Evolutionary conservation across 352 stramenopile species (phyloP), one percentile per base, ranked within the genome.

Genomic region (Aphanomyces stellatus): DNA sequence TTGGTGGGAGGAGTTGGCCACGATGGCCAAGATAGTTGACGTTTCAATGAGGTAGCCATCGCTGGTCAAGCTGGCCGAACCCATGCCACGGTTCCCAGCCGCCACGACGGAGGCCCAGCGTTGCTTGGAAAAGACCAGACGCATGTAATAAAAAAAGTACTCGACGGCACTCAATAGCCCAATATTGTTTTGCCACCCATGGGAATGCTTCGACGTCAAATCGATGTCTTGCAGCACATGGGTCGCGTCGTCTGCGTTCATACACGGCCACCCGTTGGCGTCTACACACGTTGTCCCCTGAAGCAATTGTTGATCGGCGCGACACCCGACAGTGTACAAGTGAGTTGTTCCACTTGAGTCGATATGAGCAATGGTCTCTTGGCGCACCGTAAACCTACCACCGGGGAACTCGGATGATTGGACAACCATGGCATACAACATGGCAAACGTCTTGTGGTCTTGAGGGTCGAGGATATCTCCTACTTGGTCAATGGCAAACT

Each of bases 331-430:
- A 8, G 37, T 43, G 37, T 43, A 43, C 37, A 17, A 43, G 37
- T 43, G 8, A 17, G 8, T 8, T 8, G 37, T 43, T 43, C 37
- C 37, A 17, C 17, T 17, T 8, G 37, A 17, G 37, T 43, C 17
- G 37, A 17, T 43, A 8, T 17, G 37, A 43, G 17, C 37, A 43
- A 43, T 43, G 37, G 37, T 43, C 17, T 43, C 37, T 17, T 43
- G 37, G 17, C 37, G 37, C 8, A 17, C 8, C 8, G 37, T 43
- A 17, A 43, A 43, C 17, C 8, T 43, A 0, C 62, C 53, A 11
- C 57, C 74, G 1, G 74, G 74, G 31, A 80, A 78, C 63, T 78
- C 74, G 35, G 61, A 70, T 13, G 72, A 71, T 53, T 80, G 74
- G 24, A 75, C 51, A 19, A 78, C 24, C 13, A 78, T 27, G 11